Conservation (phyloP, 2,329 filamentous ascomycete genomes). For the Ophiosphaerella narmari region DNA sequence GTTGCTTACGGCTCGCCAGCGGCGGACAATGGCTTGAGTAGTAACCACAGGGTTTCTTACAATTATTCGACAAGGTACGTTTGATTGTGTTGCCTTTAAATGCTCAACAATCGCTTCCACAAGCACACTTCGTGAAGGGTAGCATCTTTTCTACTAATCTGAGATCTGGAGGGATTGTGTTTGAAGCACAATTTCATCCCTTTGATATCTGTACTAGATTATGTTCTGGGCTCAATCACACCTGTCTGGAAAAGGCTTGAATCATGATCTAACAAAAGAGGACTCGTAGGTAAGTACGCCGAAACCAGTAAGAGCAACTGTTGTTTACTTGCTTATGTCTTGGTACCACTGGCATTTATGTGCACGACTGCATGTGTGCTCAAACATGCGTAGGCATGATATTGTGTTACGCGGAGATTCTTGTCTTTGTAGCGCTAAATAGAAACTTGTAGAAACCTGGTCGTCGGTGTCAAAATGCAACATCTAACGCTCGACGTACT, state of each 20-base stretch:
- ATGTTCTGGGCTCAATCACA: background rate
- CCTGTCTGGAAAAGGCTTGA: background rate
- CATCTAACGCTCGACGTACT: constrained; percentile 5
- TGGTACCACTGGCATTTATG: constrained; percentile 18
- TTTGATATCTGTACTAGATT: background rate
- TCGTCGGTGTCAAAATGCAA: constrained; percentile 6
- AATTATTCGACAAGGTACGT: too few relatives aligned
- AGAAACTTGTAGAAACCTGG: constrained; percentile 1
- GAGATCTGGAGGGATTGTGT: background rate
- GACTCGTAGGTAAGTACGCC: background rate
- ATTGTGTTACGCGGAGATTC: too few relatives aligned
- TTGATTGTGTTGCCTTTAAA: too few relatives aligned
- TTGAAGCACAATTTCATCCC: constrained; percentile 4
- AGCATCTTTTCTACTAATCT: too few relatives aligned
- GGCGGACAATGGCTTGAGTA: constrained; percentile 7
- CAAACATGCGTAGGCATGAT: background rate
- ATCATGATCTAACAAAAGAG: background rate
- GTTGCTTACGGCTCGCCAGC: constrained; percentile 4
- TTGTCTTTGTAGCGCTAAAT: constrained; percentile 1
- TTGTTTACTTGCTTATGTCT: constrained; percentile 12
- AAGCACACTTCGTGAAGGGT: too few relatives aligned
- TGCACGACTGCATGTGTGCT: constrained; percentile 10
- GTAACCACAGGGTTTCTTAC: too few relatives aligned
- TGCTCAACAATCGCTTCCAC: too few relatives aligned
- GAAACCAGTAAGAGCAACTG: background rate